Conservation (phyloP, 805 yeast genomes). For the Zygotorulaspora chibaensis region DNA sequence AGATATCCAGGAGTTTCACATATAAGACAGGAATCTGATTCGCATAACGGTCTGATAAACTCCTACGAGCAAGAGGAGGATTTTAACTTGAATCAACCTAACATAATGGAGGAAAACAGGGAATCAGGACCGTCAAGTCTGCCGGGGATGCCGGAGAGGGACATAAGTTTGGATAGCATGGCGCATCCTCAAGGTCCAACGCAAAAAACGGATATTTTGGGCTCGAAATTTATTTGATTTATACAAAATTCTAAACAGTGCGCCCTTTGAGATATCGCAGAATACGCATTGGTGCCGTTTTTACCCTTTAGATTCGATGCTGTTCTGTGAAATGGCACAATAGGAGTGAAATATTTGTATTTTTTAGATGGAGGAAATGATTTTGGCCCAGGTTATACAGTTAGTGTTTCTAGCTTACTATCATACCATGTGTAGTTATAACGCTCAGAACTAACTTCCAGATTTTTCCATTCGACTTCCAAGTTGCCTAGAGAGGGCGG, state of each 20-base stretch:
- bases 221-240: slow-evolving; percentile 6
- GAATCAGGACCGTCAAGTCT: slow-evolving; percentile 1
- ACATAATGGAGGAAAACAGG: slow-evolving; percentile 9
- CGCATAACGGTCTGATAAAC: slow-evolving; percentile 29
- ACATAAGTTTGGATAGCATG: slow-evolving; percentile 20
- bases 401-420: background rate
- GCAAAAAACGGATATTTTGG: slow-evolving; percentile 14
- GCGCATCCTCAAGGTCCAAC: slow-evolving; percentile 13
- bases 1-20: slow-evolving; percentile 26
- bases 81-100: slow-evolving; percentile 13
- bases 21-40: slow-evolving; percentile 28
- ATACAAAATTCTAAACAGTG: background rate
- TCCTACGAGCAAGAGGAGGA: slow-evolving; percentile 22
- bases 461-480: slow-evolving; percentile 13
- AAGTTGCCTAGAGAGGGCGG: slow-evolving; percentile 1
- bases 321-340: too few species aligned
- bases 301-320: too few species aligned
- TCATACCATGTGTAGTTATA: slow-evolving; percentile 2
- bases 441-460: slow-evolving; percentile 5
- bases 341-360: too few species aligned
- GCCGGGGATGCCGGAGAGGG: slow-evolving; percentile 19
- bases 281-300: too few species aligned
- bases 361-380: background rate
- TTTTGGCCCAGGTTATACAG: background rate
- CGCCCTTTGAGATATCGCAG: background rate